Percentiles rank a stretch among this genome's conserved stretches.
These are phyloP conservation scores for Pseudocohnilembus persalinus DNA, from an alignment of 169 alveolate species.

Conservation along the genomic window DNA sequence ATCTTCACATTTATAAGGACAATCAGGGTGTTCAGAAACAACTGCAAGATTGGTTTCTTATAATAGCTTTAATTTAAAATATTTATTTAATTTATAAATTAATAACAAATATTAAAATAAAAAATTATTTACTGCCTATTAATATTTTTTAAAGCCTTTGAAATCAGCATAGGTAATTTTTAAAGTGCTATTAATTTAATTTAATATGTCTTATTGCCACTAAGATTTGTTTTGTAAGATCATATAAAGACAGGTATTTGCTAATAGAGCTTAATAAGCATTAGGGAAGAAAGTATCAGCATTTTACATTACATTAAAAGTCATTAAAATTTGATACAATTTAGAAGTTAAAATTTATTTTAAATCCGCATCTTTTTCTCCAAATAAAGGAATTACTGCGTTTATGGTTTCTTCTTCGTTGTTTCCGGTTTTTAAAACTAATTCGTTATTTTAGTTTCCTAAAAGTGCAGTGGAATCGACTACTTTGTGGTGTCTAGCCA, in stretches of 20 bases:
- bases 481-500: conserved; percentile 31
- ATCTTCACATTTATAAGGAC: conserved; percentile 37
- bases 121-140: no score
- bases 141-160: not conserved
- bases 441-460: not conserved
- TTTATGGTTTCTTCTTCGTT: conserved; percentile 26
- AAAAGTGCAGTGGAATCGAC: conserved; percentile 29
- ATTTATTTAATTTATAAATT: no score
- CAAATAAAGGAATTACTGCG: conserved; percentile 37
- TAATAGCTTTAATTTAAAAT: no score
- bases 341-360: conserved; percentile 3
- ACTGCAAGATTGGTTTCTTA: conserved; percentile 14
- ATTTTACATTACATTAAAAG: conserved; percentile 40
- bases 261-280: conserved; percentile 37
- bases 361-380: conserved; percentile 22
- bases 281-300: conserved; percentile 39
- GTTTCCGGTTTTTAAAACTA: conserved; percentile 30
- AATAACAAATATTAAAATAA: no score
- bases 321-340: conserved; percentile 34
- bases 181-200: conserved; percentile 22
- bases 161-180: conserved; percentile 13
- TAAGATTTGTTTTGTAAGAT: not conserved
- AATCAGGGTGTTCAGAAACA: conserved; percentile 23
- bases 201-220: conserved; percentile 14
- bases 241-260: conserved; percentile 14